phyloP scores from a whole-genome alignment of 1,284 basidiomycete species.

The Ceratobasidium sp. region DNA sequence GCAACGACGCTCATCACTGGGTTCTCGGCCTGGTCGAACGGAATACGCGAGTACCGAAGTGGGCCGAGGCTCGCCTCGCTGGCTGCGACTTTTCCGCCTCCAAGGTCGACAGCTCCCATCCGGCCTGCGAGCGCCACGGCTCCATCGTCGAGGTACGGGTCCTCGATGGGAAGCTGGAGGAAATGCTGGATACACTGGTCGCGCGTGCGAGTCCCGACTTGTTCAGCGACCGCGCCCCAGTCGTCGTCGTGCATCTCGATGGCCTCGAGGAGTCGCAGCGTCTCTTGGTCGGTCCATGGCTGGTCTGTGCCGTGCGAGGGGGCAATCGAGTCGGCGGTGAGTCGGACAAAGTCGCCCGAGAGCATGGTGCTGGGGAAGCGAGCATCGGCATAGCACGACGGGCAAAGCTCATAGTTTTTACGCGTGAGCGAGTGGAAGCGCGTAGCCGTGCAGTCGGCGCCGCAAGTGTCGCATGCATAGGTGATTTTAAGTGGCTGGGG shows the following conservation, averaged over 20 bases:
- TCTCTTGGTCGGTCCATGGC: conserved; percentile 92
- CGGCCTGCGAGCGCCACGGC: conserved; percentile 45
- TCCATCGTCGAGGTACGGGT: conserved; percentile 69
- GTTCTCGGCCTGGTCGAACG: conserved; percentile 95
- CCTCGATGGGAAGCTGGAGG: conserved; percentile 95
- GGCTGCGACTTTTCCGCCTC: conserved; percentile 46
- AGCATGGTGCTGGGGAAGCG: conserved; percentile 97
- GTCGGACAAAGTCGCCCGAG: conserved; percentile 95
- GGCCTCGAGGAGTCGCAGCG: conserved; percentile 87
- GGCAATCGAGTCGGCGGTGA: conserved; percentile 59
- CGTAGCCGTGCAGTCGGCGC: conserved; percentile 85
- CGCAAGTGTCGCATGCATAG: conserved; percentile 93
- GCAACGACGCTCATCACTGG: conserved; percentile 99
- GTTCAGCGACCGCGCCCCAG: conserved; percentile 90
- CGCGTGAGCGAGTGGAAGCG: conserved; percentile 95
- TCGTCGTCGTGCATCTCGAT: conserved; percentile 99
- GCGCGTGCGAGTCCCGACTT: conserved; percentile 88
- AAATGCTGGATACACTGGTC: conserved; percentile 97
- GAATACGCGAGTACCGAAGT: conserved; percentile 78
- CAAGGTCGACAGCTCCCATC: conserved; percentile 57
- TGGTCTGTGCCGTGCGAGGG: conserved; percentile 56
- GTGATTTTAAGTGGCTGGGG: conserved; percentile 58
- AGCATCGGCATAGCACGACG: conserved; percentile 92
- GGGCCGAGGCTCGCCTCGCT: conserved; percentile 69
- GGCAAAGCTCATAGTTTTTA: conserved; percentile 88